Conservation (phyloP, 106 monocot species). For the Hemerocallis citrina region DNA sequence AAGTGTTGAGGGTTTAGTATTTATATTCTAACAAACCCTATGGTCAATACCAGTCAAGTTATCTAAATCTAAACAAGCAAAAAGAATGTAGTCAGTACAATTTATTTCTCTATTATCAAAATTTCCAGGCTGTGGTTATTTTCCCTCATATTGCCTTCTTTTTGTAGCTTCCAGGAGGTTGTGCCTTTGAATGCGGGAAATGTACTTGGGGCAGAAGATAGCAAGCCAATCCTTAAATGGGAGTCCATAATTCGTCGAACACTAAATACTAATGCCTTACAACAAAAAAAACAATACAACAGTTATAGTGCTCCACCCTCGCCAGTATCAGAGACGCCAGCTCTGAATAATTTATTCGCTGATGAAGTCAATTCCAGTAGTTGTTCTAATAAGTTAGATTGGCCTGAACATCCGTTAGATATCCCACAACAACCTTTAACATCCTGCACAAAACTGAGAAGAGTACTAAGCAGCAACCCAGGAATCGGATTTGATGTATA, state of each 20-base stretch:
- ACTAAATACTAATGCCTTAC: constrained; percentile 28
- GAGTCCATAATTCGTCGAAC: constrained; percentile 49
- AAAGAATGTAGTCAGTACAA: background rate
- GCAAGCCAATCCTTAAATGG: constrained; percentile 56
- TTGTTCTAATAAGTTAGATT: constrained; percentile 28
- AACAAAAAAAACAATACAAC: constrained; percentile 23
- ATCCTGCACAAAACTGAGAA: constrained; percentile 23
- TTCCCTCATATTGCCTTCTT: no score
- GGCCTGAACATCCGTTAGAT: constrained; percentile 65
- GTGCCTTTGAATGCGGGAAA: constrained; percentile 70
- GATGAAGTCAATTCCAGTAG: background rate
- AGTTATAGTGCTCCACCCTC: constrained; percentile 50
- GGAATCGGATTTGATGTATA: constrained; percentile 12
- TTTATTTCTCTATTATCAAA: no score
- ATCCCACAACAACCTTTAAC: constrained; percentile 9
- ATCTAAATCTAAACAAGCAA: background rate
- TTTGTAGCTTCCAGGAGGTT: constrained; percentile 55
- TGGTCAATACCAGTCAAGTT: no score
- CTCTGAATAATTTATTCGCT: background rate
- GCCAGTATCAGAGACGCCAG: constrained; percentile 8
- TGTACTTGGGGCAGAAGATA: constrained; percentile 65
- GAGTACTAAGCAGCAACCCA: constrained; percentile 25
- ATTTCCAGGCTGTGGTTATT: no score
- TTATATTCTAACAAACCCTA: no score
- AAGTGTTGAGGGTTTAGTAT: no score